Base-by-base conservation (phyloP, 2,329 filamentous ascomycete species). In the Trichoderma koningii region DNA sequence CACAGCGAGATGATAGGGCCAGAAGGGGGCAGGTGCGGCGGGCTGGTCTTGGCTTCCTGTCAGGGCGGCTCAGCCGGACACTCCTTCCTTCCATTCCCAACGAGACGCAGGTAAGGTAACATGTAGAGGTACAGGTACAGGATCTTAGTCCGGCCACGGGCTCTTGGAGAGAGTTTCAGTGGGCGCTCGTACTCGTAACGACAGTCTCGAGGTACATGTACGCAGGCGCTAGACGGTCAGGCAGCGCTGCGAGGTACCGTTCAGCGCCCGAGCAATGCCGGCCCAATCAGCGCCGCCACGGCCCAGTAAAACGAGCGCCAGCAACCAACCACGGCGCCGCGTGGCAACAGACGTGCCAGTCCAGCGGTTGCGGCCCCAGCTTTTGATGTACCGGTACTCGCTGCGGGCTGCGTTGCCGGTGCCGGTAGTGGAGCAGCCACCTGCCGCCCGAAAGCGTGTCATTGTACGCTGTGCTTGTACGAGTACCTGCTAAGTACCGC, bases 11-110 rank as follows among this genome's bases (percentile, higher is more conserved):
- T 55, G 41, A 55, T 55, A 42, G 50, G 41, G 26, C 34, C n/a
- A 47, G 50, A 45, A 45, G 59, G 50, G 57, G 38, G 48, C 38
- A 55, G 50, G 42, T 26, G 59, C 28, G 38, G 50, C 50, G 45
- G 34, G 52, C 23, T 53, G 26, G 51, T 1, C 52, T 64, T 64
- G 51, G 61, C 61, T 56, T 64, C 51, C 61, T 64, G 61, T 42
- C 61, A 63, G 61, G 61, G 61, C 61, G 61, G 61, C 61, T 55
- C 60, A 63, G 60, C 60, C 60, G 60, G 60, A 63, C 60, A 55
- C 41, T 55, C 44, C 26, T 59, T 34, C 42, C 23, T 45, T 52
- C 50, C 42, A 17, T 45, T 52, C 50, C 42, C 50, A 34, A 34
- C 50, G 12, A 23, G 50, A n/a, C 50, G 42, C 42, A 44, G 17